phyloP scores from a whole-genome alignment of 2,329 filamentous ascomycete genomes.

The Trichoderma harzianum region DNA sequence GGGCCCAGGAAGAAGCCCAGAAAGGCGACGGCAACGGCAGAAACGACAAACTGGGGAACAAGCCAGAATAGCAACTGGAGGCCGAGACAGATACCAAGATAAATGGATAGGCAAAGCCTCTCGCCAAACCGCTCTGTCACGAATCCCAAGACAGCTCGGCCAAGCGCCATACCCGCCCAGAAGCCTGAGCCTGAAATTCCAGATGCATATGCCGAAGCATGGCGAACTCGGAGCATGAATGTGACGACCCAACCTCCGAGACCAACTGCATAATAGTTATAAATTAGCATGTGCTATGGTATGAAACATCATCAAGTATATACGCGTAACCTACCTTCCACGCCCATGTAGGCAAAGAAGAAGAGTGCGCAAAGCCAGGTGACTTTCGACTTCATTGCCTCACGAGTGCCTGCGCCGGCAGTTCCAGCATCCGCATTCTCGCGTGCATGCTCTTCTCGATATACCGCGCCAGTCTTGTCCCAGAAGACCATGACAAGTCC shows the following conservation, averaged over 20 bases:
- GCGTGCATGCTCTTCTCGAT: constrained; percentile 40
- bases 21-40: constrained; percentile 60
- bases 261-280: constrained; percentile 41
- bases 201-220: constrained; percentile 62
- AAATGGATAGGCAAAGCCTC: constrained; percentile 55
- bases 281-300: background rate
- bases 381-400: constrained; percentile 45
- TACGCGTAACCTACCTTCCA: constrained; percentile 48
- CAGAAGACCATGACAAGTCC: constrained; percentile 56
- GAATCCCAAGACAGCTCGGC: constrained; percentile 64
- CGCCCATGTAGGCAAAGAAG: constrained; percentile 69
- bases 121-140: constrained; percentile 67
- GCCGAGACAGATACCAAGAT: constrained; percentile 57
- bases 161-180: constrained; percentile 74
- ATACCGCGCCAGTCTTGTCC: constrained; percentile 53
- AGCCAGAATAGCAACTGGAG: constrained; percentile 58
- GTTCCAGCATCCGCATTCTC: constrained; percentile 22
- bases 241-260: constrained; percentile 77
- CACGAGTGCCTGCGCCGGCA: constrained; percentile 33
- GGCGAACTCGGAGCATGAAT: constrained; percentile 71
- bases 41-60: constrained; percentile 58
- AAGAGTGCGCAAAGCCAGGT: constrained; percentile 68
- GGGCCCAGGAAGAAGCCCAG: constrained; percentile 75
- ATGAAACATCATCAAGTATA: no score
- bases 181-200: constrained; percentile 72